Percentiles rank a stretch among this genome's conserved stretches.
Conservation (phyloP, 306 rosid species). For the Calophaca sinica region DNA sequence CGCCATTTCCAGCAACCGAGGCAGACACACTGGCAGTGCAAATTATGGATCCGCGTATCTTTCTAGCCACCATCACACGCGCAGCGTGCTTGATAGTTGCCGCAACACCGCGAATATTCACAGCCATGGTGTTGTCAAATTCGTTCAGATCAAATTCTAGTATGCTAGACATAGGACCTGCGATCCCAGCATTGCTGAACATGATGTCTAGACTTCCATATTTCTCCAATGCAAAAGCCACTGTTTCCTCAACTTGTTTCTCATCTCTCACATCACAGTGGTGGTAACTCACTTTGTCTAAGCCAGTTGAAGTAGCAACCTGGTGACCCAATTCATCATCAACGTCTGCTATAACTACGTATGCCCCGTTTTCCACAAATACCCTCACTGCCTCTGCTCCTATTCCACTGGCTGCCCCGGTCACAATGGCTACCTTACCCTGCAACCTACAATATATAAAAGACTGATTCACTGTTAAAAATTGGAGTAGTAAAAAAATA, state of each 20-base stretch:
- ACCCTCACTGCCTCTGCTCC: constrained; percentile 65
- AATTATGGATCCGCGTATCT: constrained; percentile 69
- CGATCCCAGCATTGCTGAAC: constrained; percentile 77
- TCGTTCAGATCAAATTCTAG: constrained; percentile 61
- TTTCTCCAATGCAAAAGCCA: constrained; percentile 55
- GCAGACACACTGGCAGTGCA: constrained; percentile 75
- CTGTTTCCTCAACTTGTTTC: constrained; percentile 67
- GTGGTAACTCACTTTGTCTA: constrained; percentile 53
- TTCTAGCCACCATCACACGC: constrained; percentile 63
- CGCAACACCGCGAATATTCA: constrained; percentile 63
- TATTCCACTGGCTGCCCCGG: constrained; percentile 74
- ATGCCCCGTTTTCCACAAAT: constrained; percentile 67
- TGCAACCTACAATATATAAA: constrained; percentile 55
- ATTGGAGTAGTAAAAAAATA: too few relatives aligned
- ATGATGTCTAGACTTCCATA: constrained; percentile 66
- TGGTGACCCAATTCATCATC: constrained; percentile 67
- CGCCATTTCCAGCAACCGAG: constrained; percentile 56
- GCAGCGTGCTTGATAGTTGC: constrained; percentile 71
- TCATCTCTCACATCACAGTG: constrained; percentile 82
- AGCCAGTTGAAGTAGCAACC: constrained; percentile 56
- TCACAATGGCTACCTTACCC: constrained; percentile 72
- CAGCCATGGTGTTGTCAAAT: constrained; percentile 64
- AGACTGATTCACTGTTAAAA: too few relatives aligned
- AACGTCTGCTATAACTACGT: constrained; percentile 67
- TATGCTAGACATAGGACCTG: constrained; percentile 57